phyloP scores from a whole-genome alignment of 1,139 yeast genomes.

The Lodderomyces parapsilosis region DNA sequence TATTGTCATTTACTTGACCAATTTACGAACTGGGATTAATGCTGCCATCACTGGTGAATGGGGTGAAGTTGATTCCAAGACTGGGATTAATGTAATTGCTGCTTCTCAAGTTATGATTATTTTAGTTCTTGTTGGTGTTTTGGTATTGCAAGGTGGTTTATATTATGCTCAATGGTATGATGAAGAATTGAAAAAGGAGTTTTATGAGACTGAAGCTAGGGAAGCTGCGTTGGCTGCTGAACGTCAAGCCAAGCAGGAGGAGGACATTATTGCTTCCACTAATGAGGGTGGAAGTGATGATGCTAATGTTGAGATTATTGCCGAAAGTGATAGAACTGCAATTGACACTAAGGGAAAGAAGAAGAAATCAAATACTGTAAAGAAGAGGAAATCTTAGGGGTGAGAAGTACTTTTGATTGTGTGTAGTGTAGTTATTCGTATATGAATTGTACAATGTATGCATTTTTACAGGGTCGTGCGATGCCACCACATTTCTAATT shows the following conservation, averaged over 20 bases:
- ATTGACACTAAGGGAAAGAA: slow-evolving; percentile 17
- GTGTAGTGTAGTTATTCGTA: neutral
- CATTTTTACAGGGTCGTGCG: slow-evolving; percentile 2
- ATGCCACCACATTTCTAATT: neutral
- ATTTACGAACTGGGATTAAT: slow-evolving; percentile 76
- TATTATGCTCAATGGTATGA: slow-evolving; percentile 86
- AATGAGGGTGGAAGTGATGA: slow-evolving; percentile 4
- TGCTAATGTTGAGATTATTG: slow-evolving; percentile 14
- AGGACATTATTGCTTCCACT: slow-evolving; percentile 15
- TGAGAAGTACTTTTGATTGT: too few species aligned
- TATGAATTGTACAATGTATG: neutral
- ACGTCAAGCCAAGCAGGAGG: slow-evolving; percentile 21
- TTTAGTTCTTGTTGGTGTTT: slow-evolving; percentile 69
- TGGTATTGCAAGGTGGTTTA: slow-evolving; percentile 82
- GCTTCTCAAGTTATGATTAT: slow-evolving; percentile 83
- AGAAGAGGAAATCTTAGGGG: slow-evolving; percentile 15
- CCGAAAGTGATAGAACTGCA: slow-evolving; percentile 13
- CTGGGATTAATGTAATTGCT: slow-evolving; percentile 89
- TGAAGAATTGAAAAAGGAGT: slow-evolving; percentile 51
- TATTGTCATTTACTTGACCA: slow-evolving; percentile 78
- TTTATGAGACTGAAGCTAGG: slow-evolving; percentile 44
- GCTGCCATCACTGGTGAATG: slow-evolving; percentile 72
- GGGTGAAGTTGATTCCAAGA: slow-evolving; percentile 88
- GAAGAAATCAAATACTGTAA: slow-evolving; percentile 18
- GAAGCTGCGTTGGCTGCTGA: slow-evolving; percentile 20